Percentiles rank a stretch among this genome's conserved stretches.
phyloP scores from a whole-genome alignment of 2,329 filamentous ascomycete species.

The Claviceps sp. region DNA sequence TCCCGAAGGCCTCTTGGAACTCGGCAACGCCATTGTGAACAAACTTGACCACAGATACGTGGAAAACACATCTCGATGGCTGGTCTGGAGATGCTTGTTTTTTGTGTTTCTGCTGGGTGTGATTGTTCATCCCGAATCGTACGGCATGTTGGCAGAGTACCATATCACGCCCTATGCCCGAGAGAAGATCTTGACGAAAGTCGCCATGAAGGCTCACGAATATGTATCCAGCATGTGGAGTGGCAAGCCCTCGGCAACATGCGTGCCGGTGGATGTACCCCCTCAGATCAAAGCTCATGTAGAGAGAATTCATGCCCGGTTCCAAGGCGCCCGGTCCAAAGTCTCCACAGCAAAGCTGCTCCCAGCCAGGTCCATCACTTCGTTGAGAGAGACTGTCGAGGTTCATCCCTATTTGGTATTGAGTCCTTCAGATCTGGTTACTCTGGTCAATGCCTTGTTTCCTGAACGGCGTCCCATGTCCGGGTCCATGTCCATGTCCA shows the following conservation, averaged over 20 bases:
- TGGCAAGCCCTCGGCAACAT: conserved; percentile 45
- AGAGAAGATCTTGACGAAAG: conserved; percentile 66
- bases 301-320: conserved; percentile 55
- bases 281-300: conserved; percentile 54
- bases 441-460: conserved; percentile 71
- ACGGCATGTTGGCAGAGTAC: conserved; percentile 70
- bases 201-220: conserved; percentile 68
- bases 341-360: conserved; percentile 44
- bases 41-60: conserved; percentile 62
- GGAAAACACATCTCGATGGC: conserved; percentile 64
- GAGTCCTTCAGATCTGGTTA: conserved; percentile 65
- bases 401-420: conserved; percentile 71
- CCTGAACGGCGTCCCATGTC: conserved; percentile 58
- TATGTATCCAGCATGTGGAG: conserved; percentile 70
- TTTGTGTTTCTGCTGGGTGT: conserved; percentile 73
- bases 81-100: conserved; percentile 88
- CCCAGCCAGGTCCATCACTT: conserved; percentile 59
- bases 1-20: conserved; percentile 69
- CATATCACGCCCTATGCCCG: conserved; percentile 86
- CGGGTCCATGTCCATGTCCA: conserved; percentile 22
- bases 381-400: conserved; percentile 61
- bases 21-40: conserved; percentile 70
- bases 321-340: conserved; percentile 40
- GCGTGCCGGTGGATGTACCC: conserved; percentile 33
- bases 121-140: conserved; percentile 77